Base-by-base conservation (phyloP, 306 rosid genomes). In the Quercus robur region DNA sequence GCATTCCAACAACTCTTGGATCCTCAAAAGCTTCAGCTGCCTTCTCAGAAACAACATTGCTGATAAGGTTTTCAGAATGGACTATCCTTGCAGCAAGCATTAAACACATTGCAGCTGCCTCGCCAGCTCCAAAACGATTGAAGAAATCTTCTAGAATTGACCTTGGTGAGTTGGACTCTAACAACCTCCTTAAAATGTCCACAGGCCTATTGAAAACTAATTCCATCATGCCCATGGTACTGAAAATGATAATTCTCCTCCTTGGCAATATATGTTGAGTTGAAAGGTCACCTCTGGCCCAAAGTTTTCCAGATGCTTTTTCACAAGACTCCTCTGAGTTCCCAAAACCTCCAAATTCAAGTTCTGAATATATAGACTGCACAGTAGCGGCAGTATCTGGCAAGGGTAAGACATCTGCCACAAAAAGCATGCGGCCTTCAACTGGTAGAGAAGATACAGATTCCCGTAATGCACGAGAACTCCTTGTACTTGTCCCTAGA, bases 171-270 rank as follows among this genome's bases (percentile, higher is more conserved):
- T 81, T 95, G n/a, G 92, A 87, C 82, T 95, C 99, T 54, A 93
- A 89, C 86, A 95, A 80, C 79, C 89, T 86, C 81, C 94, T 95
- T 86, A 95, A 78, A 81, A 93, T 87, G 86, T 95, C 99, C 82
- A 95, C 92, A 56, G 99, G 99, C 84, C 99, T 84, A 82, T 95
- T 95, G 82, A 93, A 88, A 82, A 90, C 98, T 80, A 95, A 83
- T 82, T 95, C 99, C 98, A 91, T 93, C 97, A 95, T 95, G 75
- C 98, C 98, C 94, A 91, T 87, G 38, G 99, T 95, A 90, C 99
- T 91, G 80, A 95, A 95, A 77, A 95, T 86, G 77, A 90, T 85
- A 77, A 95, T 86, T 81, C 97, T 88, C 85, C 99, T 93, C 85
- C 98, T 91, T 69, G 99, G 98, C 81, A 95, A 86, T 83, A 95